A percentile compares a stretch with the other conserved stretches of the same genome.
phyloP scores from a whole-genome alignment of 2,329 filamentous ascomycete genomes.

The Fusarium miscanthi region DNA sequence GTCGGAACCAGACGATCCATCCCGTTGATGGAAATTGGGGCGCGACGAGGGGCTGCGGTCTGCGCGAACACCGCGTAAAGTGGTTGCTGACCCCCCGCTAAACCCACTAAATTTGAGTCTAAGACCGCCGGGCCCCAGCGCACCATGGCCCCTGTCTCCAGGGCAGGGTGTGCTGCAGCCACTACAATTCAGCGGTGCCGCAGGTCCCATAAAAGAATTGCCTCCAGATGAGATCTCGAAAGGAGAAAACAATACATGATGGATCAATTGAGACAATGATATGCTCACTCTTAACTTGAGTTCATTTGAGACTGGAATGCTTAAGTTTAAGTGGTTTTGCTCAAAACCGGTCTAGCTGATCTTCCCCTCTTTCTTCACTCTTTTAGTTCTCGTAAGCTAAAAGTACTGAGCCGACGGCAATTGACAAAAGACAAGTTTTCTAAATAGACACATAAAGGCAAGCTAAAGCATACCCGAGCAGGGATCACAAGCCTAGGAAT shows the following conservation, averaged over 20 bases:
- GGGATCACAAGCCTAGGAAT: conserved; percentile 42
- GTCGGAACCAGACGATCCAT: conserved; percentile 39
- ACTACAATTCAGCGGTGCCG: conserved; percentile 35
- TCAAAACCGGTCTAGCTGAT: not conserved
- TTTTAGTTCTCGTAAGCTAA: conserved; percentile 25
- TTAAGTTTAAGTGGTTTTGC: not conserved
- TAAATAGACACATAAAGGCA: conserved; percentile 20
- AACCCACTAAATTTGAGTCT: conserved; percentile 40
- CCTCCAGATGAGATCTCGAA: conserved; percentile 9
- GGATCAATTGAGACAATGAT: conserved; percentile 31
- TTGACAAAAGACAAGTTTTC: conserved; percentile 32
- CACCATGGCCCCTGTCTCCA: conserved; percentile 28
- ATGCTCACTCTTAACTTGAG: not conserved
- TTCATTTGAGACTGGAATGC: conserved; percentile 12
- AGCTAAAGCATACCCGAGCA: conserved; percentile 40
- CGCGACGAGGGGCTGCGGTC: conserved; percentile 44
- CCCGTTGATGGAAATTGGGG: conserved; percentile 42
- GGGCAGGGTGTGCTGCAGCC: conserved; percentile 32
- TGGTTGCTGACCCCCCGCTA: conserved; percentile 43
- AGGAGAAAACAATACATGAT: not conserved
- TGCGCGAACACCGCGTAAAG: conserved; percentile 46
- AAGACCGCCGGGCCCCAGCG: conserved; percentile 24
- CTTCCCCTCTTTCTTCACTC: not conserved
- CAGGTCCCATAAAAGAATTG: conserved; percentile 35
- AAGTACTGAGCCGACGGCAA: conserved; percentile 13